Conservation (phyloP, 1,284 basidiomycete species). For the Paramarasmius palmivorus region DNA sequence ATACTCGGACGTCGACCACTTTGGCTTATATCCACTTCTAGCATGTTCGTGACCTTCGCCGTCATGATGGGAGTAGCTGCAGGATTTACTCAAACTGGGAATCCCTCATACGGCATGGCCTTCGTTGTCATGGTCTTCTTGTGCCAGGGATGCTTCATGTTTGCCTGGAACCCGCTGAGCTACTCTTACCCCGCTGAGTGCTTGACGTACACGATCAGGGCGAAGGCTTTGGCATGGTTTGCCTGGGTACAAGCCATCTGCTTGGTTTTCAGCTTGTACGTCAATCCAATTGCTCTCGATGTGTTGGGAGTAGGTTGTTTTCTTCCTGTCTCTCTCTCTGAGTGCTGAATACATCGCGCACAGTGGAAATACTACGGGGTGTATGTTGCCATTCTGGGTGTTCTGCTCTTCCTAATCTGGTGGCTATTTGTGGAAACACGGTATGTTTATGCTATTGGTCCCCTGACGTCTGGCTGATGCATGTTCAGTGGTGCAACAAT, state of each 20-base stretch:
- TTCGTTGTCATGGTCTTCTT: conserved; percentile 1
- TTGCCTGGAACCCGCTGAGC: conserved; percentile 1
- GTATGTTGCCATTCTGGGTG: conserved; percentile 5
- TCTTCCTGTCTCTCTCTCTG: background rate
- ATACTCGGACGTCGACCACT: conserved; percentile 11
- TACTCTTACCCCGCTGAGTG: conserved; percentile 2
- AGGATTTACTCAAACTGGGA: background rate
- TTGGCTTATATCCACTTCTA: conserved; percentile 13
- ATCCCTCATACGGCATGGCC: conserved; percentile 1
- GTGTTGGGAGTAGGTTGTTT: background rate
- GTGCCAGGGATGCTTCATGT: conserved; percentile 1
- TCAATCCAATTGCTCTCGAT: background rate
- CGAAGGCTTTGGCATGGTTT: background rate
- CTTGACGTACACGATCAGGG: background rate
- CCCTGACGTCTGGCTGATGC: background rate
- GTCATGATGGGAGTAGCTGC: conserved; percentile 7
- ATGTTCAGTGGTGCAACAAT: conserved; percentile 9
- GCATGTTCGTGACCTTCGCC: conserved; percentile 10
- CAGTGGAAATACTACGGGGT: conserved; percentile 13
- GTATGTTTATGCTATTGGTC: background rate
- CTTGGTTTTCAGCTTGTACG: conserved; percentile 2
- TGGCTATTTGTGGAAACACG: conserved; percentile 13
- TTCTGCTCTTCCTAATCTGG: conserved; percentile 8
- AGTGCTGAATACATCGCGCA: background rate
- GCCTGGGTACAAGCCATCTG: background rate